A percentile compares a stretch with the other conserved stretches of the same genome.
These are phyloP conservation scores for Naganishia sp. DNA, from an alignment of 1,284 basidiomycete species.

Conservation along the genomic window DNA sequence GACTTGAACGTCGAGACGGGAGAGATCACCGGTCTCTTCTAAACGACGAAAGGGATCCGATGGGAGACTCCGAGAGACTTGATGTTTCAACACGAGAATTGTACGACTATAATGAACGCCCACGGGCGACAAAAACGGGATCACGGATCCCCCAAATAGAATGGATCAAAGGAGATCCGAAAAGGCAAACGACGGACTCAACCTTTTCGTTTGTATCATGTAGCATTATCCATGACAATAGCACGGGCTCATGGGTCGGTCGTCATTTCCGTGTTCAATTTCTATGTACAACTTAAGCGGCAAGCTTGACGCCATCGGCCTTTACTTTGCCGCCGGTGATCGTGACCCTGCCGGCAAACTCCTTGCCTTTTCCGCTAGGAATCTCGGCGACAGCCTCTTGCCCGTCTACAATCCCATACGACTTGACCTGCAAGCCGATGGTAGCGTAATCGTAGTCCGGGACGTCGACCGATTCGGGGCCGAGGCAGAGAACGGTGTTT, in stretches of 20 bases:
- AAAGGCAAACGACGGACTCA: conserved; percentile 16
- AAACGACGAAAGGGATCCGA: conserved; percentile 17
- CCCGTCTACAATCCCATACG: conserved; percentile 59
- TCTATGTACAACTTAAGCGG: not conserved
- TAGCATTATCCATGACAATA: conserved; percentile 8
- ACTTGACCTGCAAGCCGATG: conserved; percentile 58
- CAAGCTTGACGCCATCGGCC: conserved; percentile 7
- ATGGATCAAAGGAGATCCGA: conserved; percentile 1
- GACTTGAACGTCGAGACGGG: conserved; percentile 54
- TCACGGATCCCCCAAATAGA: not conserved
- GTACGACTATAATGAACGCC: conserved; percentile 17
- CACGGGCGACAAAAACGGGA: not conserved
- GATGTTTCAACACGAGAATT: conserved; percentile 24
- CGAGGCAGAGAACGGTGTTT: conserved; percentile 62
- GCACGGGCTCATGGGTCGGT: not conserved
- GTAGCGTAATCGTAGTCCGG: conserved; percentile 67
- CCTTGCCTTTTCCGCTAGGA: conserved; percentile 52
- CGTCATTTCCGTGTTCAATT: not conserved
- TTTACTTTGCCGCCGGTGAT: conserved; percentile 35
- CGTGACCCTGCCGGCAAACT: conserved; percentile 38
- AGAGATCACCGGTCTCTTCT: conserved; percentile 54
- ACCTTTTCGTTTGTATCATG: conserved; percentile 29
- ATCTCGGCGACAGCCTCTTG: conserved; percentile 56
- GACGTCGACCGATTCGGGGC: conserved; percentile 59
- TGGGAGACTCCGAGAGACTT: not conserved